Percentiles rank a stretch among this genome's conserved stretches.
Conservation (phyloP, 2,329 filamentous ascomycete species). For the Penicillium sp. region DNA sequence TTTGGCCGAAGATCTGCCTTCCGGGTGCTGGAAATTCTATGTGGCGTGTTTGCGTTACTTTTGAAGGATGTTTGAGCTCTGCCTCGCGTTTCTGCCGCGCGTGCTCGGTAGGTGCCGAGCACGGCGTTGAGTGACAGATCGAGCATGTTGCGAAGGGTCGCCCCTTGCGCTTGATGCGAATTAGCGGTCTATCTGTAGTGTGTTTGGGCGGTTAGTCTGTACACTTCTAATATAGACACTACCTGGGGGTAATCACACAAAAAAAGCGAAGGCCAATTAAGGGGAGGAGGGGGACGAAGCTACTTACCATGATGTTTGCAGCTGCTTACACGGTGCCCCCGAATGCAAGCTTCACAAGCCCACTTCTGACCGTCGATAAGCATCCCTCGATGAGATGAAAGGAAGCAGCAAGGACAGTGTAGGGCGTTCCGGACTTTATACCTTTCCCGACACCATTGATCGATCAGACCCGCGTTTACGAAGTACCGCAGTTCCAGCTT, state of each 20-base stretch:
- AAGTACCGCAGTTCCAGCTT: background rate
- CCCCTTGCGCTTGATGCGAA: conserved; percentile 95
- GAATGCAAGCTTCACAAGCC: conserved; percentile 94
- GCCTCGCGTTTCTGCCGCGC: conserved; percentile 56
- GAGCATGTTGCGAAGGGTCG: conserved; percentile 93
- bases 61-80: conserved; percentile 32
- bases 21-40: conserved; percentile 8
- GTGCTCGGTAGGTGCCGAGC: conserved; percentile 87
- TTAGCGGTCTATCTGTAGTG: conserved; percentile 73
- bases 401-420: conserved; percentile 1
- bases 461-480: conserved; percentile 1
- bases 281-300: too few relatives aligned
- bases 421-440: conserved; percentile 18
- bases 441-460: conserved; percentile 1
- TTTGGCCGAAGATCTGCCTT: conserved; percentile 14
- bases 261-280: background rate
- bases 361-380: conserved; percentile 92
- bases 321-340: conserved; percentile 94
- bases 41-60: conserved; percentile 30
- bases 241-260: background rate
- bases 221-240: background rate
- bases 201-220: background rate
- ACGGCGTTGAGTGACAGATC: conserved; percentile 79
- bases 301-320: conserved; percentile 87
- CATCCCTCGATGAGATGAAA: conserved; percentile 51